phyloP scores from a whole-genome alignment of 306 rosid species.

The Ammopiptanthus mongolicus region DNA sequence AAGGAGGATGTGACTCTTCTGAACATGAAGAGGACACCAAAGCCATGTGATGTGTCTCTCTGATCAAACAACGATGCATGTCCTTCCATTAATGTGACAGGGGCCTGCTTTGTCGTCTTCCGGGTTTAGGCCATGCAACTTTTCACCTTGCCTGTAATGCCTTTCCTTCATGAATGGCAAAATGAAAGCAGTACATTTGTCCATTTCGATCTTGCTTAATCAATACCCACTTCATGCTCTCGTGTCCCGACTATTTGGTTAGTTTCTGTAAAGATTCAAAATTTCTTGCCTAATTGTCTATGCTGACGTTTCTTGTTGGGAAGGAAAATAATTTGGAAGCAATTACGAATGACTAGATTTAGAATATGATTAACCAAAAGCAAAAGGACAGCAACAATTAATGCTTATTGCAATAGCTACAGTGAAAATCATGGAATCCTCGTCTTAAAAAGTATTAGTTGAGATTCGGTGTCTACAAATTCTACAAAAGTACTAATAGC shows the following conservation, averaged over 20 bases:
- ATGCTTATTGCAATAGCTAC: background rate
- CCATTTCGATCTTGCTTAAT: conserved; percentile 19
- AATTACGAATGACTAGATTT: background rate
- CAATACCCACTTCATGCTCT: conserved; percentile 4
- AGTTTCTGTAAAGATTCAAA: background rate
- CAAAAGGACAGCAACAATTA: background rate
- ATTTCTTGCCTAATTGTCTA: background rate
- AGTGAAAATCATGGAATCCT: background rate
- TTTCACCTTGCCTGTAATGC: conserved; percentile 7
- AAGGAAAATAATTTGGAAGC: background rate
- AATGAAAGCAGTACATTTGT: conserved; percentile 26
- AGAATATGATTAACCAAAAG: background rate
- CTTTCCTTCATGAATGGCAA: conserved; percentile 11
- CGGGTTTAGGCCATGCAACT: conserved; percentile 19
- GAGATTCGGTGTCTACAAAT: background rate
- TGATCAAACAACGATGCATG: conserved; percentile 20
- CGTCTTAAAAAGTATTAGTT: background rate
- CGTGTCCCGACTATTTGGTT: conserved; percentile 17
- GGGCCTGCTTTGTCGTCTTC: conserved; percentile 20
- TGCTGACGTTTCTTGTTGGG: background rate
- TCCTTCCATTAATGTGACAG: conserved; percentile 20
- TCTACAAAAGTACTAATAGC: background rate
- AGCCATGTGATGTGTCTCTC: conserved; percentile 40
- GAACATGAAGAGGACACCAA: conserved; percentile 35
- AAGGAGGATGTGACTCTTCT: conserved; percentile 26